Base-by-base conservation (phyloP, 1,284 basidiomycete species). In the Ustilago esculenta region DNA sequence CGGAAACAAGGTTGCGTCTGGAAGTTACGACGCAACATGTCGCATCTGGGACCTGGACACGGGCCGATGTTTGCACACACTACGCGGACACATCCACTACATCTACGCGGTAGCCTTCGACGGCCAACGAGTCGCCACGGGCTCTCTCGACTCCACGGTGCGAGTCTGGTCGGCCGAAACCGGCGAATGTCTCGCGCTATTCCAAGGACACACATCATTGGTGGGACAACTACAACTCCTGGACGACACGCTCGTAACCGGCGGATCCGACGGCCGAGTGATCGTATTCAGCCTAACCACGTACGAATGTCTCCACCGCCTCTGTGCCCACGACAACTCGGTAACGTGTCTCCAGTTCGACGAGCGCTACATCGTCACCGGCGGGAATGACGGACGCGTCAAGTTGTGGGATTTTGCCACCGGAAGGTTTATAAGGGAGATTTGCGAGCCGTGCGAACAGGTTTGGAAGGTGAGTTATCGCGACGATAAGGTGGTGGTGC, bases 51-150 rank as follows among this genome's bases (percentile, higher is more conserved):
- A 81, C 42, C 65, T 80, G 17, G 76, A 79, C 34, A 79, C 76
- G 18, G 80, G 80, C 8, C 87, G 89, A 77, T 96, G 94, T 81
- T 72, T 95, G 34, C 90, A 92, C 59, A 87, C 92, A 20, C 87
- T 98, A 33, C 81, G 86, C n/a, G 95, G 95, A 0, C 95, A 98
- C 82, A 88, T 89, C 65, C 90, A 92, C 78, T 91, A 95, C 83
- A 91, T 98, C 34, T 98, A 98, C 80, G 89, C 90, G 0, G 90
- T 98, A 20, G 92, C 93, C 0, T 97, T 94, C 71, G 93, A 97
- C 78, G 94, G 95, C 2, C 84, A 88, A 21, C 85, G 88, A 24
- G 87, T 97, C 30, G 92, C 90, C 0, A 92, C 92, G 5, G 95
- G 94, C 3, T 91, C 90, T 36, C 84, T 97, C 24, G 80, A 82